phyloP scores from a whole-genome alignment of 768 basidiomycete species.

The Roridomyces roridus region DNA sequence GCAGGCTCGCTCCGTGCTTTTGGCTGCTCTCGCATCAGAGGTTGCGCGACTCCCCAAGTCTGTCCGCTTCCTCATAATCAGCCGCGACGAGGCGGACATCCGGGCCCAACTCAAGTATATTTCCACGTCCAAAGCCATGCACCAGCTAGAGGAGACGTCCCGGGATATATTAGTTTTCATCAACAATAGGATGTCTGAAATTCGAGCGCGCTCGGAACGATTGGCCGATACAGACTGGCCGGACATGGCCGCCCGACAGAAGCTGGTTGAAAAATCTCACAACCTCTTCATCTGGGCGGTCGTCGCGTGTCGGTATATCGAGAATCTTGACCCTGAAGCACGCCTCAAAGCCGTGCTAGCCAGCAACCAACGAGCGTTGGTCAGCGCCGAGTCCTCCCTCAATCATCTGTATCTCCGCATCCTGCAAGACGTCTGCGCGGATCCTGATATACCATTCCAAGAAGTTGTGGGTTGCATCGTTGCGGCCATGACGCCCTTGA shows the following conservation, averaged over 20 bases:
- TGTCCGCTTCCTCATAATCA: too few relatives aligned
- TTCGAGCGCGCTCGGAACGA: too few relatives aligned
- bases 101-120: not conserved
- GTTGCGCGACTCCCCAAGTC: too few relatives aligned
- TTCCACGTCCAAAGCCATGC: not conserved
- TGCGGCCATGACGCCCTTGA: conserved; percentile 3
- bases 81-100: conserved; percentile 16
- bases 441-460: not conserved
- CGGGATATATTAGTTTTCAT: not conserved
- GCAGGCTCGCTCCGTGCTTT: too few relatives aligned
- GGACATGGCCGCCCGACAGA: too few relatives aligned
- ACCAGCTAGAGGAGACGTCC: not conserved
- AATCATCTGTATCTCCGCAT: too few relatives aligned
- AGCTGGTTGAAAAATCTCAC: too few relatives aligned
- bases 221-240: too few relatives aligned
- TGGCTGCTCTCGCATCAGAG: too few relatives aligned
- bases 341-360: not conserved
- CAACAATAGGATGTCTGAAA: not conserved
- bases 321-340: not conserved
- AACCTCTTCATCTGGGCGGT: too few relatives aligned
- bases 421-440: not conserved
- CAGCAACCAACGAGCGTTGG: not conserved
- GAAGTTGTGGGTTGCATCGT: conserved; percentile 10
- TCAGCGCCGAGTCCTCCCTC: too few relatives aligned
- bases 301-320: too few relatives aligned